phyloP scores from a whole-genome alignment of 805 yeast genomes.

The Ogataea saltuana region DNA sequence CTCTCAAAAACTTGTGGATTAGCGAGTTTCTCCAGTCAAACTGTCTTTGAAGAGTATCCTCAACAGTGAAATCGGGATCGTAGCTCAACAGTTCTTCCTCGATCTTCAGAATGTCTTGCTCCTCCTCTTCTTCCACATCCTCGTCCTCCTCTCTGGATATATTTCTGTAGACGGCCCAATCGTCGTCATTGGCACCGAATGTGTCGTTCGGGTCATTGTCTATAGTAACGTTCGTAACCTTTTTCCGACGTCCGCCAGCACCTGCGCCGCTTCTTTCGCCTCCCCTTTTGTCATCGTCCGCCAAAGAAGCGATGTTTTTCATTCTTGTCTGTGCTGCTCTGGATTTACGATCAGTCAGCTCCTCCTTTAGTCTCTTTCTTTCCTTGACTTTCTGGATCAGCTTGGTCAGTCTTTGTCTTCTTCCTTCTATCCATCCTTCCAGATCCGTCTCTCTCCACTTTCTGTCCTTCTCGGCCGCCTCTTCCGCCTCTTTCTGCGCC shows the following conservation, averaged over 20 bases:
- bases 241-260: conserved; percentile 37
- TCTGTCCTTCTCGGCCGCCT: conserved; percentile 62
- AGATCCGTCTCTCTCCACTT: conserved; percentile 78
- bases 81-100: conserved; percentile 76
- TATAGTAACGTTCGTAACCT: conserved; percentile 62
- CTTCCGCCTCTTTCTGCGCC: conserved; percentile 60
- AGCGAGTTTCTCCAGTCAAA: conserved; percentile 83
- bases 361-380: conserved; percentile 67
- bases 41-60: conserved; percentile 78
- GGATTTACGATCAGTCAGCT: conserved; percentile 85
- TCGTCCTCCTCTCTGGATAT: conserved; percentile 74
- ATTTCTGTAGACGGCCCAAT: conserved; percentile 89
- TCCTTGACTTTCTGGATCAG: conserved; percentile 68
- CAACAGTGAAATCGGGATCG: conserved; percentile 85
- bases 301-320: conserved; percentile 87
- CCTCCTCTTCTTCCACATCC: conserved; percentile 77
- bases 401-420: conserved; percentile 58
- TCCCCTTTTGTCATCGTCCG: conserved; percentile 52
- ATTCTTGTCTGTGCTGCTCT: conserved; percentile 89
- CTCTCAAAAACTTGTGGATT: conserved; percentile 82
- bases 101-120: conserved; percentile 54
- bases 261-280: conserved; percentile 3
- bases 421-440: conserved; percentile 74
- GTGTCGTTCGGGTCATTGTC: conserved; percentile 93
- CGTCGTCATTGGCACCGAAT: conserved; percentile 94